These are phyloP conservation scores for Salvia hispanica DNA, from an alignment of 257 asterid genomes.

Conservation along the genomic window DNA sequence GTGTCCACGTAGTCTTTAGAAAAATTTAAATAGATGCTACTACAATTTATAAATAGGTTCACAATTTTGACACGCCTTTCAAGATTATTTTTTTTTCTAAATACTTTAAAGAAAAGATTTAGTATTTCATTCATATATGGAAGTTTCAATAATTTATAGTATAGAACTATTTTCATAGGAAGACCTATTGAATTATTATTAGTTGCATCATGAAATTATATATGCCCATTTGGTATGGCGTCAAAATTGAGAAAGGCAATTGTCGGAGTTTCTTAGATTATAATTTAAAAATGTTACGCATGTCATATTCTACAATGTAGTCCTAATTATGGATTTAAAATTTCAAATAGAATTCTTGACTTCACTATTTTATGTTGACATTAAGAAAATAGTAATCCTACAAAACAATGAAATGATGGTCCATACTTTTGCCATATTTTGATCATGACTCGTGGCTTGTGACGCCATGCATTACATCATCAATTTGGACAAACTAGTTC, in stretches of 20 bases:
- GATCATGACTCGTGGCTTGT: conserved; percentile 11
- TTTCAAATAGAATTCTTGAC: conserved; percentile 23
- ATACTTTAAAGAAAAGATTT: too few relatives aligned
- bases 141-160: not conserved
- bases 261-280: not conserved
- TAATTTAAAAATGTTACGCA: not conserved
- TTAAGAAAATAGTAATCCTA: too few relatives aligned
- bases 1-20: conserved; percentile 38
- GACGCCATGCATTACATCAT: conserved; percentile 31
- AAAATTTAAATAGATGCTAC: conserved; percentile 5
- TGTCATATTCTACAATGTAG: not conserved
- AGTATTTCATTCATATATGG: not conserved
- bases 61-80: conserved; percentile 40
- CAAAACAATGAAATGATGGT: not conserved
- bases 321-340: not conserved
- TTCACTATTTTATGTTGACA: not conserved
- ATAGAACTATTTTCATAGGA: too few relatives aligned
- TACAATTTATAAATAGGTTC: conserved; percentile 4
- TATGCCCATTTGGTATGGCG: too few relatives aligned
- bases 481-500: not conserved
- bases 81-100: not conserved
- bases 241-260: not conserved
- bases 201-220: too few relatives aligned
- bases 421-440: conserved; percentile 9
- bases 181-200: too few relatives aligned